Conservation (phyloP, 306 rosid species). For the Coriaria nepalensis region DNA sequence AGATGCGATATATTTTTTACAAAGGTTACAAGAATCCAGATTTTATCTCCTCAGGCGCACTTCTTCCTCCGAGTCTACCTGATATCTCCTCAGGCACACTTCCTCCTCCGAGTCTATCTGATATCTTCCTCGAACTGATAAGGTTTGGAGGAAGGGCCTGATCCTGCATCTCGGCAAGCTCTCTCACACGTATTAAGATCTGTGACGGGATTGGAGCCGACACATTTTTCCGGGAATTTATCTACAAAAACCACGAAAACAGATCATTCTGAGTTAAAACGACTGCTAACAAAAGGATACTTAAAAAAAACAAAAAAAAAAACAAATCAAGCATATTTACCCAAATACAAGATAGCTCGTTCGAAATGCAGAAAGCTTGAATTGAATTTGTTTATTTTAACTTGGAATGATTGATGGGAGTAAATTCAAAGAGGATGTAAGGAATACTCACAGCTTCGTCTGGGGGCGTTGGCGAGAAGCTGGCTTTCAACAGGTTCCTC, state of each 20-base stretch:
- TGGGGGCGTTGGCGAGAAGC: constrained; percentile 54
- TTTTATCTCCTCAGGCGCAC: too few species aligned
- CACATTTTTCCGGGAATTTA: constrained; percentile 67
- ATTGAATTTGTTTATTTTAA: too few species aligned
- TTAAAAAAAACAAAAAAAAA: too few species aligned
- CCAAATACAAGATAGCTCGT: neutral
- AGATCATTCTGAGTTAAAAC: neutral
- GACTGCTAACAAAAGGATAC: neutral
- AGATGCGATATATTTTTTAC: too few species aligned
- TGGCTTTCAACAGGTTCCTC: constrained; percentile 94
- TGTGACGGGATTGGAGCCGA: constrained; percentile 62
- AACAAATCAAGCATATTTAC: neutral
- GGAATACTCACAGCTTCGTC: constrained; percentile 62
- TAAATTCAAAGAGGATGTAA: neutral
- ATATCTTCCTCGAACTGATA: constrained; percentile 27
- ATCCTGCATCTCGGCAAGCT: constrained; percentile 77
- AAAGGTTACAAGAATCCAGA: too few species aligned
- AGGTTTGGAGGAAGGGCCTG: constrained; percentile 43
- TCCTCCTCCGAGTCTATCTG: too few species aligned
- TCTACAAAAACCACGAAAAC: constrained; percentile 21
- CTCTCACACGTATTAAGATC: constrained; percentile 61
- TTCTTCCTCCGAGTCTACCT: too few species aligned
- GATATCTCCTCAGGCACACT: neutral
- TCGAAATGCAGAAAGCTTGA: neutral
- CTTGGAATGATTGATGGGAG: constrained; percentile 4